Evolutionary conservation across 2,329 filamentous ascomycete species (phyloP), one percentile per base, ranked within the genome.

Genomic region (Ophiostoma perfectum): DNA sequence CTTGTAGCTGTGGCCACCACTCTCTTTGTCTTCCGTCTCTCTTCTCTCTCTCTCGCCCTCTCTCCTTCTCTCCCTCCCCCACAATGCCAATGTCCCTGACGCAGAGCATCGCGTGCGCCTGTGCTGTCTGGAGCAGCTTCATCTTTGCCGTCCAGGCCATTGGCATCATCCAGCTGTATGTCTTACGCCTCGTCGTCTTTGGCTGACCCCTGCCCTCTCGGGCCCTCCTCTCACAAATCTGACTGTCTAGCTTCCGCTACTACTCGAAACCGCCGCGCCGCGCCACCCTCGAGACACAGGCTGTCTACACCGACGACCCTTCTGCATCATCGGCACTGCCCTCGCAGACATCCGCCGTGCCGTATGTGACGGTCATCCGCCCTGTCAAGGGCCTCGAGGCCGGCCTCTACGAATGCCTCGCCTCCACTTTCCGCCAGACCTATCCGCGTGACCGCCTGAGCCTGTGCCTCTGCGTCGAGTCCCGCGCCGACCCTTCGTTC

Each of bases 351-450:
- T 38, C 14, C 62, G 9, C 9, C 42, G n/a, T 64, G 4, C 94
- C 93, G 16, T 88, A 92, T 79, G 84, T 99, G 74, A 98, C 95
- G 44, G 85, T 97, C 70, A 93, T 99, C 73, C 90, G 95, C 2
- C 96, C 95, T 0, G 89, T 97, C 72, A 98, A 97, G 79, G 95
- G 93, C 70, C 83, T 96, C 68, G 95, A 98, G 77, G 91, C 93
- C 4, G 86, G 88, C 72, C 87, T 98, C 38, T 97, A 96, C 82
- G 92, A 97, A 75, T 98, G 95, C 75, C 88, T 99, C 55, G 90
- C 91, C 42, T 90, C 93, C 5, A 92, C 90, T 1, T 93, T 97
- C 76, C 86, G 82, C 64, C 93, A 97, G 77, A 83, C 87, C 67
- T 98, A 98, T 75, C 92, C 94, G 0, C 78, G 76, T 47, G 83